Evolutionary conservation across 768 basidiomycete genomes (phyloP), one percentile per base, ranked within the genome.

Genomic region (Tricholoma matsutake): DNA sequence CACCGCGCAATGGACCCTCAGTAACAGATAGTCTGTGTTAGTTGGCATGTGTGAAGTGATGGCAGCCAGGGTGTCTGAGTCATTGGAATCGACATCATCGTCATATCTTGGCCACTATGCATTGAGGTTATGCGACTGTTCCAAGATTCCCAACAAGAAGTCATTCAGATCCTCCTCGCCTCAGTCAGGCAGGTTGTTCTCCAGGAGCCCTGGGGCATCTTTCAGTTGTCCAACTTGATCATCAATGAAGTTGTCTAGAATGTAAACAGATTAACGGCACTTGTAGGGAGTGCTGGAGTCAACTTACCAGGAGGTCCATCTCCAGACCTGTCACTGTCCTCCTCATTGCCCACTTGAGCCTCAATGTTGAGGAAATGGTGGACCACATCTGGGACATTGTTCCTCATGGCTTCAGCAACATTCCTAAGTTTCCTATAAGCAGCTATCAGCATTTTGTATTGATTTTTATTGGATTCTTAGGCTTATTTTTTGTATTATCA

Each of bases 211-310:
- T n/a, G n/a, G n/a, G n/a, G n/a, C n/a, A n/a, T n/a, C n/a, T 34
- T 49, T n/a, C n/a, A 6, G 43, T 49, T 31, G 16, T 34, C n/a
- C n/a, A n/a, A n/a, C n/a, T n/a, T n/a, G n/a, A n/a, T n/a, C n/a
- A n/a, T 58, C 57, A 58, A 58, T 58, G 31, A 58, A 58, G 57
- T 34, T 18, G 20, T 58, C 57, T 49, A 51, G 9, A 51, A 51
- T 39, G 20, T 7, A 14, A 35, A 51, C 34, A 47, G 14, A 51
- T 47, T 37, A 56, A 37, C n/a, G 10, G 28, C 8, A 31, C 34
- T 47, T n/a, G 18, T 32, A 32, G 13, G 32, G 22, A 20, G 20
- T 28, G 20, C 25, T 49, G 32, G 55, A 56, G 8, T 45, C 20
- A 34, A 47, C 57, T 32, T 22, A 58, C 57, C 43, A 32, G 18